Conservation (phyloP, 257 asterid species). For the Oldenlandia corymbosa region DNA sequence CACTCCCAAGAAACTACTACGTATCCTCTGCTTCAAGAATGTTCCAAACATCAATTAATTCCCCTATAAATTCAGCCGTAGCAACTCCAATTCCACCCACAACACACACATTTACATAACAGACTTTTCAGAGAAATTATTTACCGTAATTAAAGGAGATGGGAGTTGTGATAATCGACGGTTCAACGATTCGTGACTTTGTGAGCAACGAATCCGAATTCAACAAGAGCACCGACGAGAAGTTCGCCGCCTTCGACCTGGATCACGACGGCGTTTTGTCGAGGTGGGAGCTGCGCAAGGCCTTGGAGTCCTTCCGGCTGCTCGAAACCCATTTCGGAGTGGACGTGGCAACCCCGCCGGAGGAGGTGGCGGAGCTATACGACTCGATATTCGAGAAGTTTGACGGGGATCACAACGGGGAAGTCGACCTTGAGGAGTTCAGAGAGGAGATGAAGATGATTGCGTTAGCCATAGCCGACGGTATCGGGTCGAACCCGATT, state of each 20-base stretch:
- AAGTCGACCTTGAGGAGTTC: slow-evolving; percentile 59
- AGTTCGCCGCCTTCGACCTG: slow-evolving; percentile 54
- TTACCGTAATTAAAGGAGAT: slow-evolving; percentile 19
- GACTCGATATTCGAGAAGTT: slow-evolving; percentile 67
- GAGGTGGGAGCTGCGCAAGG: slow-evolving; percentile 70
- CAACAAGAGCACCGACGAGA: slow-evolving; percentile 46
- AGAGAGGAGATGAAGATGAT: slow-evolving; percentile 60
- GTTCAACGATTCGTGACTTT: slow-evolving; percentile 57
- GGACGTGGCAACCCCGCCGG: slow-evolving; percentile 62
- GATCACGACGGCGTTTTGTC: slow-evolving; percentile 83
- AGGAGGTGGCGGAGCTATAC: slow-evolving; percentile 67
- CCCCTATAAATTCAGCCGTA: too few species aligned
- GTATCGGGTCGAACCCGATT: slow-evolving; percentile 67
- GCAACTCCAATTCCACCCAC: background rate
- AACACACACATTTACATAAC: too few species aligned
- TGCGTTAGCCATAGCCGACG: slow-evolving; percentile 76
- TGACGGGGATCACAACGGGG: slow-evolving; percentile 54
- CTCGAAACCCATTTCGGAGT: slow-evolving; percentile 74
- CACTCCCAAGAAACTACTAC: too few species aligned
- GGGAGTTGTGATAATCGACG: slow-evolving; percentile 79
- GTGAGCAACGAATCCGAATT: slow-evolving; percentile 54
- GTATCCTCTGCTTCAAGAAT: too few species aligned
- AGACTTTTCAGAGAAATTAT: too few species aligned
- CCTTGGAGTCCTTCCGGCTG: slow-evolving; percentile 67
- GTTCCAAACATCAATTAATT: too few species aligned